Evolutionary conservation across 495 filamentous ascomycete genomes (phyloP), one percentile per base, ranked within the genome.

Genomic region (Hypoxylon fragiforme): DNA sequence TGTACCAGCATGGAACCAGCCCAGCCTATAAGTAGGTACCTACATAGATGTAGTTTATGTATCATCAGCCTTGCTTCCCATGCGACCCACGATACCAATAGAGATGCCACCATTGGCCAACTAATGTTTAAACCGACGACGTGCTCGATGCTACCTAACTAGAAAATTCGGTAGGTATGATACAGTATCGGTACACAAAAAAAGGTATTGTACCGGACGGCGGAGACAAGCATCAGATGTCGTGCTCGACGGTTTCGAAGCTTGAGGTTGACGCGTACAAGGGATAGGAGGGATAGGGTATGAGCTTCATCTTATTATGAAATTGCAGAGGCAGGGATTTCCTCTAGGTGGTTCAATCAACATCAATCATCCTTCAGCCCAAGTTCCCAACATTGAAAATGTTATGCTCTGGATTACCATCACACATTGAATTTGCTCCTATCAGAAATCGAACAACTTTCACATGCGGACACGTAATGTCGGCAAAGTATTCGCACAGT

Each of bases 271-370:
- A 56, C 58, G 47, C 44, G 58, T 62, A 50, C 52, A 55, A 61
- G 58, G 58, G 58, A 56, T 36, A 46, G 47, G 9, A 61, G 58
- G 58, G 58, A 56, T 36, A 46, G 47, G 9, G 51, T 62, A 52
- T 62, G 58, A 56, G 48, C 40, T 62, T 62, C 58, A 62, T 62
- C 52, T 62, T 62, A 62, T 40, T 56, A 53, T 53, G 32, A 62
- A 54, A 62, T 62, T 62, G 30, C 58, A 47, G n/a, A n/a, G 26
- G 20, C 58, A 62, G 58, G 58, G 58, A 38, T 56, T 56, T 56
- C 46, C 47, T 38, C n/a, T n/a, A n/a, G 32, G 58, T 52, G 52
- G 43, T 62, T n/a, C 15, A 39, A 39, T 44, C 58, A 48, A 56
- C 50, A 40, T 44, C 55, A 41, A 52, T 36, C 20, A n/a, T n/a